Percentiles rank a stretch among this genome's conserved stretches.
phyloP scores from a whole-genome alignment of 1,284 basidiomycete species.

The Sporisorium graminicola region DNA sequence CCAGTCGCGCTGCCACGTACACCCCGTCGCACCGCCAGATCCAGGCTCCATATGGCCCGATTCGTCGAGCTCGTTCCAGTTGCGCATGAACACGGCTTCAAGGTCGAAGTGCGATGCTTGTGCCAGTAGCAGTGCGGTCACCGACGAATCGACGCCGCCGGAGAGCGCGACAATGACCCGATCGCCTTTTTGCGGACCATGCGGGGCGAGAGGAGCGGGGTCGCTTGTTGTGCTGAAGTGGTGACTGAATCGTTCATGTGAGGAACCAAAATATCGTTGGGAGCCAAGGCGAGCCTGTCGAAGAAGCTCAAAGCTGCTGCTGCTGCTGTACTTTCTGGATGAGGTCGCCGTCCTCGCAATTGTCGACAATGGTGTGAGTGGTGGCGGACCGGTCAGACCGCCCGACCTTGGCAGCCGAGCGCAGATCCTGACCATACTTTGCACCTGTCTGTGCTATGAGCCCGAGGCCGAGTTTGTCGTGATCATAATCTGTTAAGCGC shows the following conservation, averaged over 20 bases:
- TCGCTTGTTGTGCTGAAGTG: background rate
- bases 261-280: too few species aligned
- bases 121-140: constrained; percentile 59
- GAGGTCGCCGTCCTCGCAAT: background rate
- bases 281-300: too few species aligned
- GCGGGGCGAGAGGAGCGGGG: background rate
- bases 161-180: constrained; percentile 89
- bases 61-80: constrained; percentile 80
- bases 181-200: constrained; percentile 69
- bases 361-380: background rate
- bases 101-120: constrained; percentile 74
- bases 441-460: background rate
- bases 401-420: background rate
- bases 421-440: background rate
- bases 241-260: background rate
- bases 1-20: constrained; percentile 97
- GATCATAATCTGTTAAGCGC: background rate
- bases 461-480: too few species aligned
- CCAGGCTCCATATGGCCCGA: constrained; percentile 72
- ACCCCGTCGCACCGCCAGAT: constrained; percentile 73
- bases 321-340: background rate
- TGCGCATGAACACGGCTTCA: constrained; percentile 90
- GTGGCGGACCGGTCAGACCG: background rate
- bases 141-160: constrained; percentile 90
- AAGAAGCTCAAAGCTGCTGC: background rate